Percentiles rank a stretch among this genome's conserved stretches.
Conservation (phyloP, 345 rosid genomes). For the Turritis glabra region DNA sequence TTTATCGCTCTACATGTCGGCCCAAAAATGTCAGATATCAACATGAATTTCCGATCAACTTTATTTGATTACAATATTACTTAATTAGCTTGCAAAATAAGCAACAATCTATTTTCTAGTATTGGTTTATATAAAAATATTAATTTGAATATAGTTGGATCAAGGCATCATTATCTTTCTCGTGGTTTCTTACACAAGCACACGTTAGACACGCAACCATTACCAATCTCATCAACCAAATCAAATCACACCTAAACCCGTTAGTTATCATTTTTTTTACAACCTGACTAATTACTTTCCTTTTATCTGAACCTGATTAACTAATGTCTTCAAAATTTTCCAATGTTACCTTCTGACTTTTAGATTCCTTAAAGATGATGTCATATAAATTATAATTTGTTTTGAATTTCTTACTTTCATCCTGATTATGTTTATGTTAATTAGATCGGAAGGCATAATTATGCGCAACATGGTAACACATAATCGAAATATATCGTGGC, state of each 20-base stretch:
- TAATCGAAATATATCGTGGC: slow-evolving; percentile 31
- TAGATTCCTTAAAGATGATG: not conserved
- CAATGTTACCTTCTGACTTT: not conserved
- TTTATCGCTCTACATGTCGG: slow-evolving; percentile 36
- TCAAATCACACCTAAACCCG: slow-evolving; percentile 23
- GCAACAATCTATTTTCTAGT: slow-evolving; percentile 6
- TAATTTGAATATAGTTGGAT: slow-evolving; percentile 28
- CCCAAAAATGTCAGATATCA: slow-evolving; percentile 39
- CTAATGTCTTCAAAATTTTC: too few species aligned
- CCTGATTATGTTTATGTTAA: not conserved
- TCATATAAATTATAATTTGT: not conserved
- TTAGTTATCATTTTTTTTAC: not conserved
- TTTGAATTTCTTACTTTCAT: not conserved
- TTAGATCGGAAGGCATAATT: slow-evolving; percentile 29
- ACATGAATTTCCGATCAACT: slow-evolving; percentile 39
- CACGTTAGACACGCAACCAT: slow-evolving; percentile 17
- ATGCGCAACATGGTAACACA: slow-evolving; percentile 13
- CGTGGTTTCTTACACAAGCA: slow-evolving; percentile 24
- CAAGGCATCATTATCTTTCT: slow-evolving; percentile 36
- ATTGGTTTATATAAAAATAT: not conserved
- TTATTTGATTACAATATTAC: slow-evolving; percentile 24
- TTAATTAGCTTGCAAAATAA: slow-evolving; percentile 33
- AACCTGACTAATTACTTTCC: not conserved
- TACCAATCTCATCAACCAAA: slow-evolving; percentile 24
- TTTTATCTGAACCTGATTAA: not conserved